Evolutionary conservation across 768 basidiomycete genomes (phyloP), one percentile per base, ranked within the genome.

Genomic region (Dentipellis sp.): DNA sequence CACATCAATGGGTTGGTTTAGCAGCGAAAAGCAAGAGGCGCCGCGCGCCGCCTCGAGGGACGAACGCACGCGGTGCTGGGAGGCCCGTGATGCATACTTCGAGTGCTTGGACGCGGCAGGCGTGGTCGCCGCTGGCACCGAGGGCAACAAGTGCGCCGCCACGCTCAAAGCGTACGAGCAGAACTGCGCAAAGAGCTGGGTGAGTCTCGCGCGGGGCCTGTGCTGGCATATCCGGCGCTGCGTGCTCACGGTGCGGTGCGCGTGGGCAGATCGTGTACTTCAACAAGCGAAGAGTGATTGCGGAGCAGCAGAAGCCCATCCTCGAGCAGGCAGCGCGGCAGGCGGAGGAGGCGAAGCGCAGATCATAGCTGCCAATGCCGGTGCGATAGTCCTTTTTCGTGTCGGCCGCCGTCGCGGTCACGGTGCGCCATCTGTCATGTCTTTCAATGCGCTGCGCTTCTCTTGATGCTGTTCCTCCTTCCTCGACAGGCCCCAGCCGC

Each of bases 111-210:
- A 94, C 68, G 70, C 71, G 40, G 77, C 71, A 10, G 76, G 76
- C 37, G 79, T 94, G 16, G 72, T 88, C 35, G 85, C 86, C 59
- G 80, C 91, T 0, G 91, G 91, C 9, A 85, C 87, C 61, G 90
- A 88, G 60, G 72, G 72, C 4, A 72, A 63, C 38, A 74, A 75
- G 10, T 97, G 94, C 65, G 64, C 73, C 3, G 63, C 68, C 11
- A 77, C 88, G 67, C 80, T 78, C 59, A 71, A 69, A 37, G 63
- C 53, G 4, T 97, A 94, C 69, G 81, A 88, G 54, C 70, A 72
- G 56, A 82, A 77, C 62, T 95, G 93, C 66, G 91, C 90, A 2
- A 85, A 82, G 69, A 94, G 92, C 70, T 95, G 92, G 92, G 93
- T 92, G 68, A 56, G 84, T 77, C 17, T 52, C 23, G 21, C 36